phyloP scores from a whole-genome alignment of 768 basidiomycete species.

The Brasilioporus rufonigricans region DNA sequence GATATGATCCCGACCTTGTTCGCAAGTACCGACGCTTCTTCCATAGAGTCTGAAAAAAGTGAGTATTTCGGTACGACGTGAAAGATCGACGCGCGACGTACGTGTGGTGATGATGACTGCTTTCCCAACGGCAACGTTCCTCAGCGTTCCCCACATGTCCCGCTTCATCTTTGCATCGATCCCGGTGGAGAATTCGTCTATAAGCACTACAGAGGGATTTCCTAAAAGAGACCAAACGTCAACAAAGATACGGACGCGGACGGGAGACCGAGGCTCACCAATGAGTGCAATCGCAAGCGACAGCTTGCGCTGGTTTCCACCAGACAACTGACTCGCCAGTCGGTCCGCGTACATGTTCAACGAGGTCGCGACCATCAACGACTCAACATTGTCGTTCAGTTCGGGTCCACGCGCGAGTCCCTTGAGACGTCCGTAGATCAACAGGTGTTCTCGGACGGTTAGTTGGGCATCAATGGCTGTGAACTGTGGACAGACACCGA shows the following conservation, averaged over 20 bases:
- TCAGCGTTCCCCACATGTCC: conserved; percentile 77
- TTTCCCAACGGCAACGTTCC: conserved; percentile 63
- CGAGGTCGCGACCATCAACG: conserved; percentile 57
- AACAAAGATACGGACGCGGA: not conserved
- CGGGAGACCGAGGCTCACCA: conserved; percentile 34
- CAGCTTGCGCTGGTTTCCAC: conserved; percentile 78
- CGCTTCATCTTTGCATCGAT: conserved; percentile 82
- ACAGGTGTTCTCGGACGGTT: conserved; percentile 74
- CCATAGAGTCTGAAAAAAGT: conserved; percentile 65
- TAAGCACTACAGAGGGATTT: conserved; percentile 73
- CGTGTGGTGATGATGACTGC: conserved; percentile 73
- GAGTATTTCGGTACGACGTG: not conserved
- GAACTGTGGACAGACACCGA: conserved; percentile 84
- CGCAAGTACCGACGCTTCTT: conserved; percentile 77
- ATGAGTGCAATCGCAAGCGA: conserved; percentile 75
- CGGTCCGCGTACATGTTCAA: conserved; percentile 62
- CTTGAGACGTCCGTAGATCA: conserved; percentile 71
- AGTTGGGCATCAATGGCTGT: conserved; percentile 78
- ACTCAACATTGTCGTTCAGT: conserved; percentile 51
- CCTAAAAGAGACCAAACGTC: conserved; percentile 39
- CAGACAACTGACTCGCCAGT: conserved; percentile 70
- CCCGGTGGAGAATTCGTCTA: conserved; percentile 83
- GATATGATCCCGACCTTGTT: conserved; percentile 77
- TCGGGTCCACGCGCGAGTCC: conserved; percentile 54
- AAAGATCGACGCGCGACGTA: conserved; percentile 34